Percentiles rank a stretch among this genome's conserved stretches.
phyloP scores from a whole-genome alignment of 176 grass and related monocot species.

The Typha latifolia region DNA sequence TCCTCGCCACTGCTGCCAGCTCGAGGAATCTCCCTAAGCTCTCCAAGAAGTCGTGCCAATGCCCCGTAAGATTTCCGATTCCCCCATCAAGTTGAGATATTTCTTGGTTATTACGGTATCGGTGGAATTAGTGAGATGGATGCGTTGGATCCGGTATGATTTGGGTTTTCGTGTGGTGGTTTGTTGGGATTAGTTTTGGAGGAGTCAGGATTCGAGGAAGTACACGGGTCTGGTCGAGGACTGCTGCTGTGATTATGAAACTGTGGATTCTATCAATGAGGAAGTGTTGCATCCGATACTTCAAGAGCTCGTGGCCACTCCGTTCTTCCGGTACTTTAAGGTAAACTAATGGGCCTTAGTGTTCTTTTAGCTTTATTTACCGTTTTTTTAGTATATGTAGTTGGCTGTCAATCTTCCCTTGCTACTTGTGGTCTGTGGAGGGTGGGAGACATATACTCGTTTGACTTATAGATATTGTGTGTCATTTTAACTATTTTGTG shows the following conservation, averaged over 20 bases:
- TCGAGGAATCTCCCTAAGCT: slow-evolving; percentile 37
- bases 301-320: slow-evolving; percentile 61
- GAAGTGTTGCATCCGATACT: slow-evolving; percentile 70
- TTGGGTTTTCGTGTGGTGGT: not conserved
- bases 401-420: too few species aligned
- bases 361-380: not conserved
- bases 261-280: slow-evolving; percentile 63
- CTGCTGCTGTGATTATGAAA: slow-evolving; percentile 86
- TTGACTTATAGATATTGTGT: too few species aligned
- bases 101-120: not conserved
- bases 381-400: too few species aligned
- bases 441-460: too few species aligned
- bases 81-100: not conserved
- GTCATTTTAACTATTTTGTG: too few species aligned
- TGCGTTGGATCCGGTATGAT: not conserved
- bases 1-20: slow-evolving; percentile 49
- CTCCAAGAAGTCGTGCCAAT: slow-evolving; percentile 31
- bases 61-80: slow-evolving; percentile 29
- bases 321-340: slow-evolving; percentile 99
- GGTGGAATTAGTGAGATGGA: not conserved
- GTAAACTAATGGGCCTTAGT: slow-evolving; percentile 18
- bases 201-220: slow-evolving; percentile 36
- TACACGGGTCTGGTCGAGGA: slow-evolving; percentile 89
- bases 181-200: not conserved
- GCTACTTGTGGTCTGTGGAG: too few species aligned